Evolutionary conservation across 768 basidiomycete genomes (phyloP), one percentile per base, ranked within the genome.

Genomic region (Calocybe gangraenosa): DNA sequence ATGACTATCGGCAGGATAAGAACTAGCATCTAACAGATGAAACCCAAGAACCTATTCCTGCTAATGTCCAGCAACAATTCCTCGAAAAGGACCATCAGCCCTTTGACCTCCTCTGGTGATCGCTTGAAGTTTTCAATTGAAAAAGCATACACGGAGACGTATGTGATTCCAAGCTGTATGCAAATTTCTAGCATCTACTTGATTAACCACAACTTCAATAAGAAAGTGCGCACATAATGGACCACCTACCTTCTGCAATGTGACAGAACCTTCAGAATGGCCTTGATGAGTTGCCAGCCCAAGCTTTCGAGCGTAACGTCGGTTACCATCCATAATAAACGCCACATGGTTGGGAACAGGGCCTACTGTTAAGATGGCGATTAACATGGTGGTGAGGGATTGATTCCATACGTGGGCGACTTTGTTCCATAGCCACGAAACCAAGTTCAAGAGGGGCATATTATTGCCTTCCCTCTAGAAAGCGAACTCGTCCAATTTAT

Each of bases 251-350:
- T 82, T 67, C 54, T 82, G 71, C 44, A 98, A 65, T 3, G 89
- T 17, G 7, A 15, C 15, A 11, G 21, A 38, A 13, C 37, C 6
- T 19, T 22, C 37, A 6, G 20, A 7, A 22, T 21, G 19, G 13
- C 37, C 37, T 21, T 19, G 19, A 19, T 19, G 37, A 22, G 20
- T 14, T 14, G 17, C 13, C 14, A 14, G 77, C 11, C 82, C 78
- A 17, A 77, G 66, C 53, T 69, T 65, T 63, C 90, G 73, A 1
- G 95, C 94, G 58, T 89, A 95, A 10, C 95, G 74, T 43, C 96
- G 73, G 62, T 98, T 97, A 3, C 95, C 95, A 59, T 99, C 95
- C 92, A 99, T 94, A 20, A 95, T 84, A 61, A 99, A 94, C 2
- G 88, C 93, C 22, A 98, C 78, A 68, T 99, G 96, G 33, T 70